These are phyloP conservation scores for Pestalotiopsis sp. DNA, from an alignment of 2,329 filamentous ascomycete species.

Conservation along the genomic window DNA sequence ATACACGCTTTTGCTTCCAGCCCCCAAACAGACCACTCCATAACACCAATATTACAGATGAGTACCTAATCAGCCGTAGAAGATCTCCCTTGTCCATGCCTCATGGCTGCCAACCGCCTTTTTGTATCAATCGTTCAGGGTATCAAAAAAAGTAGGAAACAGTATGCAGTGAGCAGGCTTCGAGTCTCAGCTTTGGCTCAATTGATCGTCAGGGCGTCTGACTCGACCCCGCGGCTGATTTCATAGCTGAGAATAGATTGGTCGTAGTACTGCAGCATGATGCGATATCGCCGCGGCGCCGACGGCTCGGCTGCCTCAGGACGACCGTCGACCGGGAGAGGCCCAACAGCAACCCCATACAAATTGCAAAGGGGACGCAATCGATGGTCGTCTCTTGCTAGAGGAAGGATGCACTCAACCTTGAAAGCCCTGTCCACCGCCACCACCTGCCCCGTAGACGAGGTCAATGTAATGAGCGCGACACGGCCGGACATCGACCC, in stretches of 20 bases:
- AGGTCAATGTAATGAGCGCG: slow-evolving; percentile 62
- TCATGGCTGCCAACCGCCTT: not conserved
- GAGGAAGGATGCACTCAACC: slow-evolving; percentile 55
- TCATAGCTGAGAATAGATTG: slow-evolving; percentile 73
- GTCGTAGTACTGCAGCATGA: slow-evolving; percentile 74
- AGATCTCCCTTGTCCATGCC: not conserved
- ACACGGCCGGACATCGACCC: slow-evolving; percentile 69
- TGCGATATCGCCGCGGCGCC: slow-evolving; percentile 36
- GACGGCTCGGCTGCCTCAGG: slow-evolving; percentile 27
- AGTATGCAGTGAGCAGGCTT: not conserved
- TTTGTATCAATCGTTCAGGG: not conserved
- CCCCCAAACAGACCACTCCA: not conserved
- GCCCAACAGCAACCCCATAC: slow-evolving; percentile 69
- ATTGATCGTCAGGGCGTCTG: slow-evolving; percentile 26
- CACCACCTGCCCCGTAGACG: slow-evolving; percentile 28
- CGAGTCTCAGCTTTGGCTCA: not conserved
- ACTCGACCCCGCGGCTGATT: slow-evolving; percentile 46
- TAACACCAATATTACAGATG: not conserved
- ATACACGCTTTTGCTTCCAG: not conserved
- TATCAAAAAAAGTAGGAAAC: not conserved
- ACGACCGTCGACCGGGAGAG: slow-evolving; percentile 52
- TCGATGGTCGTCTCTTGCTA: slow-evolving; percentile 43
- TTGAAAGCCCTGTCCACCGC: slow-evolving; percentile 48
- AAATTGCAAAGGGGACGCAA: slow-evolving; percentile 53
- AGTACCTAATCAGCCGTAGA: not conserved